These are phyloP conservation scores for Cucumis cinereus DNA, from an alignment of 306 rosid genomes.

Conservation along the genomic window DNA sequence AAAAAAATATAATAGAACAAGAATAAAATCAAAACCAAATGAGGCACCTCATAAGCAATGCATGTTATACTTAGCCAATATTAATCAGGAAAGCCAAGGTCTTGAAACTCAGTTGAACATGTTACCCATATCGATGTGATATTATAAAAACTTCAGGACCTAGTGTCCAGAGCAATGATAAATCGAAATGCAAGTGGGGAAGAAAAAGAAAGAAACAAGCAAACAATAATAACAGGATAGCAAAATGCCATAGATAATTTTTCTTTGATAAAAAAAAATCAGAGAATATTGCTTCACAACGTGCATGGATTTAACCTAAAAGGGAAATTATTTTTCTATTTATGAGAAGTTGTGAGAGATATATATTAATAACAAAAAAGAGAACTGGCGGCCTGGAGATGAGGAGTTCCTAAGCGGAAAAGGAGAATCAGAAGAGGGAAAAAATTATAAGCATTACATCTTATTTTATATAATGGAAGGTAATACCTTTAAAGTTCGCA, in stretches of 20 bases:
- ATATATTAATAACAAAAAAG: not conserved
- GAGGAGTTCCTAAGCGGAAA: not conserved
- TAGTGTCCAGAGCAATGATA: not conserved
- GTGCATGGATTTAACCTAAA: not conserved
- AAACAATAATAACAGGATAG: not conserved
- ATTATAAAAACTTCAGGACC: not conserved
- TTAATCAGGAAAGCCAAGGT: not conserved
- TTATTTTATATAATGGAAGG: not conserved
- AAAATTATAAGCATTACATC: not conserved
- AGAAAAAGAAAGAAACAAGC: no score
- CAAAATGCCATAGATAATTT: not conserved
- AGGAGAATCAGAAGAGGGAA: not conserved
- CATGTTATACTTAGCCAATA: not conserved
- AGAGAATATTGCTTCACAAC: not conserved
- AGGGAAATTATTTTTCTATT: not conserved
- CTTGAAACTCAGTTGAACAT: not conserved
- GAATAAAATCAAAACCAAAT: no score
- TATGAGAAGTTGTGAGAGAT: not conserved
- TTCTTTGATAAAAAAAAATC: not conserved
- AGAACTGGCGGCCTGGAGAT: not conserved
- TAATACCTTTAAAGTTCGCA: conserved; percentile 84
- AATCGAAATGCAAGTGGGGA: not conserved
- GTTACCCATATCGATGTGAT: not conserved
- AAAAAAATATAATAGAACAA: no score
- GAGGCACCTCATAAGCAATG: not conserved